These are phyloP conservation scores for Kuraishia molischiana DNA, from an alignment of 805 yeast genomes.

Conservation along the genomic window DNA sequence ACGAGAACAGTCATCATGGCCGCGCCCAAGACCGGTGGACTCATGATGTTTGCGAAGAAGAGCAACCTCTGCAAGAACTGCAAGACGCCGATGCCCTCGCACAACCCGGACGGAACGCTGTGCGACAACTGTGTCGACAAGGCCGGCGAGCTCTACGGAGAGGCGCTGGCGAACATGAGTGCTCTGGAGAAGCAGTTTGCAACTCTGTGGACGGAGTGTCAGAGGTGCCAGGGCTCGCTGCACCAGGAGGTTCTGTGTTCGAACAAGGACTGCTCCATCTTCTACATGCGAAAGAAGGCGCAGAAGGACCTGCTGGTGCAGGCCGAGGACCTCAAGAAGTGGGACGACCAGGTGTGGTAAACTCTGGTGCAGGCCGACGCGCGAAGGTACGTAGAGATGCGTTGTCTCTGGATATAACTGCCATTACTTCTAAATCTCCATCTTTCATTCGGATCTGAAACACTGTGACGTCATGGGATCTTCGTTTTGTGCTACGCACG, in stretches of 20 bases:
- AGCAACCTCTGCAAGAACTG: slow-evolving; percentile 86
- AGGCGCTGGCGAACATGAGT: slow-evolving; percentile 71
- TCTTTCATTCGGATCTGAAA: too few relatives aligned
- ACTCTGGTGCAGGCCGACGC: too few relatives aligned
- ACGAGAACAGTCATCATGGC: slow-evolving; percentile 67
- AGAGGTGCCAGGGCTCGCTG: slow-evolving; percentile 90
- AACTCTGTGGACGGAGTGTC: slow-evolving; percentile 96
- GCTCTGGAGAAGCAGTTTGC: slow-evolving; percentile 75
- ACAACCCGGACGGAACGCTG: slow-evolving; percentile 47
- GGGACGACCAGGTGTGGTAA: slow-evolving; percentile 54
- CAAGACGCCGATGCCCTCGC: slow-evolving; percentile 60
- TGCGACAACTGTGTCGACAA: slow-evolving; percentile 69
- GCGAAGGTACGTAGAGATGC: too few relatives aligned
- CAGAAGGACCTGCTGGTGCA: slow-evolving; percentile 62
- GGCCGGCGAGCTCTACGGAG: slow-evolving; percentile 74
- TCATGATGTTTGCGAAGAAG: slow-evolving; percentile 83
- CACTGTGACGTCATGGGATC: too few relatives aligned
- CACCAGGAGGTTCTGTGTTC: slow-evolving; percentile 95
- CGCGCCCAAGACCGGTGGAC: slow-evolving; percentile 74
- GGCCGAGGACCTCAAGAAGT: slow-evolving; percentile 48
- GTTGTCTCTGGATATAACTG: too few relatives aligned
- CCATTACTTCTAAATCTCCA: too few relatives aligned
- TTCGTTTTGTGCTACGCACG: too few relatives aligned
- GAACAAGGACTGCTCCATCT: slow-evolving; percentile 94
- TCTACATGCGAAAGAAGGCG: slow-evolving; percentile 88